Base-by-base conservation (phyloP, 352 stramenopile species). In the Pythium phragmitis region DNA sequence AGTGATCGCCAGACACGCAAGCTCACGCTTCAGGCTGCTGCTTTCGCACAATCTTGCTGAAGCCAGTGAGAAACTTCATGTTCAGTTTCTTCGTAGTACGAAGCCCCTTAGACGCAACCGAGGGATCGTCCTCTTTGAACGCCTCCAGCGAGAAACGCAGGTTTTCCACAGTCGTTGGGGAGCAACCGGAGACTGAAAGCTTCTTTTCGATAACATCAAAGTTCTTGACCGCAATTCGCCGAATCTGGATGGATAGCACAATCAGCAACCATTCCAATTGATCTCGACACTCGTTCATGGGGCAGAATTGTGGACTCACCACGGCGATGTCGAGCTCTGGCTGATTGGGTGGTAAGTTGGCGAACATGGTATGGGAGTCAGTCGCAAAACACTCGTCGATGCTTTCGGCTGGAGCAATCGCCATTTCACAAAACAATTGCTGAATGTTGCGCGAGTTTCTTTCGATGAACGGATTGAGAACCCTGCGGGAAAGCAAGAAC, bases 381-480 rank as follows among this genome's bases (percentile, higher is more conserved):
- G 69, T 54, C 1, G 84, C 68, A 55, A 94, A 96, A 47, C 82
- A 90, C 43, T 88, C 76, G 37, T 94, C 82, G 55, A 94, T 87
- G 57, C 88, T 78, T 52, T 77, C 70, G 19, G 73, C 69, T 4
- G 82, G 85, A 5, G 78, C 73, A 51, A 86, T 78, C 23, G 85
- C 82, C 48, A 96, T 69, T 14, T 85, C 79, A 41, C 76, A 75
- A 55, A 94, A 96, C 0, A 96, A 69, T n/a, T 80, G 70, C 59
- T 93, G 78, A 55, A 96, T 94, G 26, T 71, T 75, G 11, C 75
- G 67, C 3, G 87, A 89, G 49, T 96, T 96, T 23, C 78, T 77
- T 52, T 92, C 81, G 53, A 96, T 94, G 67, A 96, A 96, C 41
- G 82, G 77, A 72, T 96, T 96, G 46, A 96, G 70, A 30, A 94